A percentile compares a stretch with the other conserved stretches of the same genome.
phyloP scores from a whole-genome alignment of 768 basidiomycete species.

The Neoboletus subvelutipes region DNA sequence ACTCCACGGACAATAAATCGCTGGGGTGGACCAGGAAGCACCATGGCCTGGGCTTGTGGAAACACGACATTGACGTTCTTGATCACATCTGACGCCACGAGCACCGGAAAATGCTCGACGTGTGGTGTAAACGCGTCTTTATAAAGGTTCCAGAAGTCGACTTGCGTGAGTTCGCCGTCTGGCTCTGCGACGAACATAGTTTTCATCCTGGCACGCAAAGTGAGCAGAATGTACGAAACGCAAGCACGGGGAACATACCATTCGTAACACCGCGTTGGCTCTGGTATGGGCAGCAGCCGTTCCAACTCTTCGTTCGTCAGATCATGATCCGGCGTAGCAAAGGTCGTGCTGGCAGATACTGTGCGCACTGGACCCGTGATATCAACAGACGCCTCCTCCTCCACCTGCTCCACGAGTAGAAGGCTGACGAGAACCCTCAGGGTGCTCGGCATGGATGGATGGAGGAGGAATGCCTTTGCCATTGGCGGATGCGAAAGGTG shows the following conservation, averaged over 20 bases:
- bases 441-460: slow-evolving; percentile 66
- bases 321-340: slow-evolving; percentile 57
- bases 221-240: slow-evolving; percentile 11
- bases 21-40: slow-evolving; percentile 67
- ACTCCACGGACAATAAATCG: slow-evolving; percentile 90
- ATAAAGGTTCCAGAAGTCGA: slow-evolving; percentile 95
- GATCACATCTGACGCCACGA: slow-evolving; percentile 91
- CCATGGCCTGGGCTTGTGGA: slow-evolving; percentile 84
- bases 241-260: slow-evolving; percentile 49
- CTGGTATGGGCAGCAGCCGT: slow-evolving; percentile 51
- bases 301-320: slow-evolving; percentile 71
- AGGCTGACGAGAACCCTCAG: slow-evolving; percentile 67
- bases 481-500: slow-evolving; percentile 73
- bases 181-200: slow-evolving; percentile 77
- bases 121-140: slow-evolving; percentile 73
- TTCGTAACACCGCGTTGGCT: slow-evolving; percentile 80
- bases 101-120: slow-evolving; percentile 54
- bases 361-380: slow-evolving; percentile 60
- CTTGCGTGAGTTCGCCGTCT: slow-evolving; percentile 85
- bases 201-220: slow-evolving; percentile 71
- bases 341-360: slow-evolving; percentile 50
- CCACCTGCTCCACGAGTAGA: slow-evolving; percentile 68
- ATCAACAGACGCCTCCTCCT: slow-evolving; percentile 63
- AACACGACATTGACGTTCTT: slow-evolving; percentile 88
- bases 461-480: slow-evolving; percentile 75